phyloP scores from a whole-genome alignment of 2,329 filamentous ascomycete species.

The Gremmenia infestans region DNA sequence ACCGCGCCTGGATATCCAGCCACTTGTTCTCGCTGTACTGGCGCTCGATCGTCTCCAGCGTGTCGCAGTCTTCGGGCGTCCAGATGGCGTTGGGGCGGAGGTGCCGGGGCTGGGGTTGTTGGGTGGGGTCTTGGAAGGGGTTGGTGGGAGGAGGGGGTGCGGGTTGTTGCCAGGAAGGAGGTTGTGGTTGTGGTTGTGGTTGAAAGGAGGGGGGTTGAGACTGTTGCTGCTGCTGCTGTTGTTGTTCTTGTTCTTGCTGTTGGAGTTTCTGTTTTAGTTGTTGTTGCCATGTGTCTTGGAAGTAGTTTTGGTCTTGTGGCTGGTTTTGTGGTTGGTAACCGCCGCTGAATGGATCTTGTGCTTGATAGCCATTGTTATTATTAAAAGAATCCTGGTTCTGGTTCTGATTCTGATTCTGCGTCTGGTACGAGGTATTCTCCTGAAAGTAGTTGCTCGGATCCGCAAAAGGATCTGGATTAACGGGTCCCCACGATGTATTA shows the following conservation, averaged over 20 bases:
- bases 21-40: slow-evolving; percentile 26
- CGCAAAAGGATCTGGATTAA: no score
- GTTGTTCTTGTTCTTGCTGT: background rate
- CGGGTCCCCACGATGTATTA: no score
- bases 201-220: no score
- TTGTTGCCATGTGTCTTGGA: no score
- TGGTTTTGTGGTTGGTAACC: no score
- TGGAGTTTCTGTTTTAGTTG: background rate
- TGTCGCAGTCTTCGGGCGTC: slow-evolving; percentile 26
- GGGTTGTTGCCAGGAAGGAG: background rate
- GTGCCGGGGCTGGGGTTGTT: background rate
- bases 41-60: slow-evolving; percentile 25
- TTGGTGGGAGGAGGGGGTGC: background rate
- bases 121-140: background rate
- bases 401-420: background rate
- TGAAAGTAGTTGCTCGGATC: no score
- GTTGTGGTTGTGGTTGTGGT: background rate
- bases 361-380: background rate
- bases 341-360: no score
- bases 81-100: slow-evolving; percentile 11
- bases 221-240: slow-evolving; percentile 16
- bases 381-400: background rate
- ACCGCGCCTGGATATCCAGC: slow-evolving; percentile 28
- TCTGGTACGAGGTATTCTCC: no score
- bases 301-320: no score